Conservation (phyloP, 2,329 filamentous ascomycete species). For the Parasarocladium wereldwijsianum region DNA sequence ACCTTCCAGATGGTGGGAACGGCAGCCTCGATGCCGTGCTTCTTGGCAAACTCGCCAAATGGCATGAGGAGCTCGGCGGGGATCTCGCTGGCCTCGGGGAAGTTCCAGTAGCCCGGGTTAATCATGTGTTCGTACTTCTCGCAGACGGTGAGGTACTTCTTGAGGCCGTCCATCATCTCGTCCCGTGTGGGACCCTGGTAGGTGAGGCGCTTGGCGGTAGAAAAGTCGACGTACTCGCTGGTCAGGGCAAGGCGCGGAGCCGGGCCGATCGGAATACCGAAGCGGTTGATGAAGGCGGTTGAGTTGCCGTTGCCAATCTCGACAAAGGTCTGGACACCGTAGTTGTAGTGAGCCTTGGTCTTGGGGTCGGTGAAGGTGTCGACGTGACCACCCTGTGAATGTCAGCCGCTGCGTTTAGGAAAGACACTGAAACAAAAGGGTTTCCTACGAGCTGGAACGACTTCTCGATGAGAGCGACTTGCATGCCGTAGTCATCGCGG, state of each 20-base stretch:
- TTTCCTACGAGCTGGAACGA: constrained; percentile 14
- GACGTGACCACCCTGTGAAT: constrained; percentile 29
- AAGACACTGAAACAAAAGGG: neutral
- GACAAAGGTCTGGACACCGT: constrained; percentile 21
- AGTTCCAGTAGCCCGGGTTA: constrained; percentile 21
- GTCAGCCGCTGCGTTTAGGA: neutral
- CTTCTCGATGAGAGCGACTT: constrained; percentile 21
- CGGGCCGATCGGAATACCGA: constrained; percentile 19
- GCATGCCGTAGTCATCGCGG: constrained; percentile 18
- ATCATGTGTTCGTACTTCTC: constrained; percentile 16
- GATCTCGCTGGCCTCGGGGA: constrained; percentile 22
- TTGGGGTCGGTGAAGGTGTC: constrained; percentile 29
- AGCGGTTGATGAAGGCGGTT: constrained; percentile 26
- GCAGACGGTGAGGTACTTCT: constrained; percentile 14
- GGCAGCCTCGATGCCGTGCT: constrained; percentile 27
- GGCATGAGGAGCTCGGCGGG: constrained; percentile 23
- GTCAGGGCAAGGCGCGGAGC: constrained; percentile 11
- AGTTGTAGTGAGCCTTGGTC: constrained; percentile 18
- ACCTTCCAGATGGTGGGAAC: constrained; percentile 24
- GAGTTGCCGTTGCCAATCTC: constrained; percentile 23
- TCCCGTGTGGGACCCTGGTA: constrained; percentile 11
- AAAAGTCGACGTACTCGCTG: constrained; percentile 20
- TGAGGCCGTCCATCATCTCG: constrained; percentile 12
- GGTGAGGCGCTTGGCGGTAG: constrained; percentile 16
- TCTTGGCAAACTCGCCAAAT: constrained; percentile 30